phyloP scores from a whole-genome alignment of 306 rosid genomes.

The Inga laurina region DNA sequence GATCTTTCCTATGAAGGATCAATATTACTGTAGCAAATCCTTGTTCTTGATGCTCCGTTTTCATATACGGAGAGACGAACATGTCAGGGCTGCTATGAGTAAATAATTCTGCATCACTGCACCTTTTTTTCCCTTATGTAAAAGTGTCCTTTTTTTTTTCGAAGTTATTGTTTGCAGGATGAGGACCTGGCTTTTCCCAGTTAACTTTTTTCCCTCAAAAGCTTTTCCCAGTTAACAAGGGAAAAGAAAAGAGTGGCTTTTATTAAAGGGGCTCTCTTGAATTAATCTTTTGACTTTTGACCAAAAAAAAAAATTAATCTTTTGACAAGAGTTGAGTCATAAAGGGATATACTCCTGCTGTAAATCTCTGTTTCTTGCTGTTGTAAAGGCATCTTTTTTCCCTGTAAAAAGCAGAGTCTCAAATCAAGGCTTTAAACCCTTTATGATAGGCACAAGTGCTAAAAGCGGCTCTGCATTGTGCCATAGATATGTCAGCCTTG shows the following conservation, averaged over 20 bases:
- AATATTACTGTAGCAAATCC: background rate
- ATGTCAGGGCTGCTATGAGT: background rate
- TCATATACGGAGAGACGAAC: background rate
- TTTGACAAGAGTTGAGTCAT: constrained; percentile 39
- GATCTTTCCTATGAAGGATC: background rate
- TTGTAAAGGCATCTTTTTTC: constrained; percentile 31
- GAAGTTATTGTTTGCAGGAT: background rate
- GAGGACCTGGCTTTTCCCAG: background rate
- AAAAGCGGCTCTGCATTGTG: constrained; percentile 37
- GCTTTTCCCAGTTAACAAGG: background rate
- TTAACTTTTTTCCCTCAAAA: too few relatives aligned
- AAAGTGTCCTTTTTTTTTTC: background rate
- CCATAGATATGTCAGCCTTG: constrained; percentile 21
- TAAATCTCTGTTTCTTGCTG: background rate
- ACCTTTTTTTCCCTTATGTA: background rate
- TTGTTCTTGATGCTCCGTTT: background rate
- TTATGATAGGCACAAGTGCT: constrained; percentile 33
- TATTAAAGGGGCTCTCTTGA: constrained; percentile 20
- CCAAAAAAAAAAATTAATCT: too few relatives aligned
- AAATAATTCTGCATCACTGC: background rate
- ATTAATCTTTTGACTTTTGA: constrained; percentile 33
- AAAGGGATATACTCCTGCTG: constrained; percentile 34
- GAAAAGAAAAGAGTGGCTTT: constrained; percentile 4
- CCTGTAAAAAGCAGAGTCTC: constrained; percentile 40
- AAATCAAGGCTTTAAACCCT: constrained; percentile 38